Conservation (phyloP, 257 asterid species). For the Petunia axillaris region DNA sequence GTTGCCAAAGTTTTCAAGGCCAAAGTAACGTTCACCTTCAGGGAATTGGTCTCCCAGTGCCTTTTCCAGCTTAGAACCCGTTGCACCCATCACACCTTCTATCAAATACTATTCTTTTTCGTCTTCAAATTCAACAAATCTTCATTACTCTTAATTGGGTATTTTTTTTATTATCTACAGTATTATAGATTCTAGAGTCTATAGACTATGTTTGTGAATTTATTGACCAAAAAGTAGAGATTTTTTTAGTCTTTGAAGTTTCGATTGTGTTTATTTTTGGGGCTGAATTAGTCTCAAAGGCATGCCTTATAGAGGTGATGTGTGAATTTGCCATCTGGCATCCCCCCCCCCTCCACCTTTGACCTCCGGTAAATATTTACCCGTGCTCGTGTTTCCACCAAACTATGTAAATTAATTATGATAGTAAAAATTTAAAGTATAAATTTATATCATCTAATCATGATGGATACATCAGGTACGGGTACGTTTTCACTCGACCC, state of each 20-base stretch:
- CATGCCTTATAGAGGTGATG: slow-evolving; percentile 11
- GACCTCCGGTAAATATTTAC: too few species aligned
- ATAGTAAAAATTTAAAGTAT: too few species aligned
- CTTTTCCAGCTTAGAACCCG: slow-evolving; percentile 74
- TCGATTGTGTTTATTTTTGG: background rate
- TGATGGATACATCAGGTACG: too few species aligned
- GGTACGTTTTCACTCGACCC: too few species aligned
- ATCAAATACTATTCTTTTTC: slow-evolving; percentile 52
- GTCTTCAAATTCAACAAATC: slow-evolving; percentile 1
- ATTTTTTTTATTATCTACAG: background rate
- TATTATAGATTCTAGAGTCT: background rate
- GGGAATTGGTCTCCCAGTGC: slow-evolving; percentile 79
- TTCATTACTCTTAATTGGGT: slow-evolving; percentile 21
- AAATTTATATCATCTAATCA: too few species aligned
- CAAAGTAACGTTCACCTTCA: slow-evolving; percentile 76
- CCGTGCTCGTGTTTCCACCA: too few species aligned
- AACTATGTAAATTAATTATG: too few species aligned
- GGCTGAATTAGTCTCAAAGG: slow-evolving; percentile 13
- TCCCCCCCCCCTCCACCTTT: too few species aligned
- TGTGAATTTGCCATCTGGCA: background rate
- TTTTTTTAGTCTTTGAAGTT: too few species aligned
- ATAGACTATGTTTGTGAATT: background rate
- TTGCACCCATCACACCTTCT: slow-evolving; percentile 72
- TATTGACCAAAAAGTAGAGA: background rate
- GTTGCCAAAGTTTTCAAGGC: slow-evolving; percentile 76